A percentile compares a stretch with the other conserved stretches of the same genome.
Conservation (phyloP, 371 early-diverging fungal genomes). For the Syncephalastrum racemosum region DNA sequence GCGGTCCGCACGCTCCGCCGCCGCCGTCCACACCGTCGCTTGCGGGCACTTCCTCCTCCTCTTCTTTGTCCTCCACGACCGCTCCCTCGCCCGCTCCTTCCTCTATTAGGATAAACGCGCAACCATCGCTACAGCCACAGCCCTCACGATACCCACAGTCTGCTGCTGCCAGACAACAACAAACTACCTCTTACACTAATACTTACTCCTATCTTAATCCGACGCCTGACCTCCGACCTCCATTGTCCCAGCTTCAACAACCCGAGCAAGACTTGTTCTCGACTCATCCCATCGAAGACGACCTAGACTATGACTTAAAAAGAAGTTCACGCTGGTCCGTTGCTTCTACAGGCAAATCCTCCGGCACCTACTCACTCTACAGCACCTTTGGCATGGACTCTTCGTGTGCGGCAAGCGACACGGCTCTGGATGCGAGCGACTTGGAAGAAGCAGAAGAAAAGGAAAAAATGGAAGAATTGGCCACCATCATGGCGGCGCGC, state of each 20-base stretch:
- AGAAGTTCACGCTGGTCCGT: constrained; percentile 25
- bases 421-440: too few species aligned
- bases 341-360: constrained; percentile 34
- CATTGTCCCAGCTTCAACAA: background rate
- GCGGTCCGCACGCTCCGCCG: too few species aligned
- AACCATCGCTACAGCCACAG: background rate
- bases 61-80: too few species aligned
- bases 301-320: constrained; percentile 6
- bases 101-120: too few species aligned
- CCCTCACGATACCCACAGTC: constrained; percentile 1
- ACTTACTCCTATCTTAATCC: background rate
- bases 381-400: constrained; percentile 36
- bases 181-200: background rate
- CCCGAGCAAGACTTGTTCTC: background rate
- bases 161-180: constrained; percentile 2
- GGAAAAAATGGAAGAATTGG: constrained; percentile 1
- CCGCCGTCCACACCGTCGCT: too few species aligned
- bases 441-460: background rate
- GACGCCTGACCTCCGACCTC: too few species aligned
- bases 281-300: constrained; percentile 2
- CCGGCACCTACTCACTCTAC: constrained; percentile 37
- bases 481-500: constrained; percentile 4
- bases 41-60: too few species aligned
- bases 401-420: constrained; percentile 10
- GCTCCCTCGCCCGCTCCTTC: too few species aligned